Percentiles rank a stretch among this genome's conserved stretches.
Conservation (phyloP, 441 rosid species). For the Pelargonium cotyledonis region DNA sequence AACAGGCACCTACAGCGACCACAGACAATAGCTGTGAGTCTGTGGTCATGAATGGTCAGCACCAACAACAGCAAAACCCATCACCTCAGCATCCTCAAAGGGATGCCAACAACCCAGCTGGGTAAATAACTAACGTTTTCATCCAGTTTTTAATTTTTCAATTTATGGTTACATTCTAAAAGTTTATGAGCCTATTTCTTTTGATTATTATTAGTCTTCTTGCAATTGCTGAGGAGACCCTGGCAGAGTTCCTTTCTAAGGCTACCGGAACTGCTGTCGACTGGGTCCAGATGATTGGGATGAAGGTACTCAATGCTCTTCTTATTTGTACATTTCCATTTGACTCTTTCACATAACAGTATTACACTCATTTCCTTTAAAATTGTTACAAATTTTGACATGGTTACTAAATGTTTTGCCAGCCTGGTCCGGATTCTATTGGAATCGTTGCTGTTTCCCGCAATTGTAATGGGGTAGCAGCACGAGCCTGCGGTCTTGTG, state of each 20-base stretch:
- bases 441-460: conserved; percentile 99
- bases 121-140: conserved; percentile 37
- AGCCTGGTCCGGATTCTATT: conserved; percentile 99
- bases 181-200: neutral
- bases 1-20: conserved; percentile 54
- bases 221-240: conserved; percentile 95
- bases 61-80: conserved; percentile 19
- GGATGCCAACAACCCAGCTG: conserved; percentile 96
- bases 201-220: conserved; percentile 58
- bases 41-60: conserved; percentile 34
- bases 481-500: conserved; percentile 99
- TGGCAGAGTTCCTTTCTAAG: conserved; percentile 99
- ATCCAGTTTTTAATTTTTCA: neutral
- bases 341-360: neutral
- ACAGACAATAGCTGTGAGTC: conserved; percentile 87
- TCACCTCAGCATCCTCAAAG: conserved; percentile 87
- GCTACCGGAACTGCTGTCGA: conserved; percentile 99
- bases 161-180: conserved; percentile 7
- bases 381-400: neutral
- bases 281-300: conserved; percentile 99
- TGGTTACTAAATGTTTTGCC: conserved; percentile 15
- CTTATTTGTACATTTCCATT: neutral
- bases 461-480: conserved; percentile 98
- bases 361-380: too few relatives aligned
- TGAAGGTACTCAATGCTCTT: conserved; percentile 58